Percentiles rank a stretch among this genome's conserved stretches.
Conservation (phyloP, 225 moss, liverwort and hornwort genomes). For the Asterella californica region DNA sequence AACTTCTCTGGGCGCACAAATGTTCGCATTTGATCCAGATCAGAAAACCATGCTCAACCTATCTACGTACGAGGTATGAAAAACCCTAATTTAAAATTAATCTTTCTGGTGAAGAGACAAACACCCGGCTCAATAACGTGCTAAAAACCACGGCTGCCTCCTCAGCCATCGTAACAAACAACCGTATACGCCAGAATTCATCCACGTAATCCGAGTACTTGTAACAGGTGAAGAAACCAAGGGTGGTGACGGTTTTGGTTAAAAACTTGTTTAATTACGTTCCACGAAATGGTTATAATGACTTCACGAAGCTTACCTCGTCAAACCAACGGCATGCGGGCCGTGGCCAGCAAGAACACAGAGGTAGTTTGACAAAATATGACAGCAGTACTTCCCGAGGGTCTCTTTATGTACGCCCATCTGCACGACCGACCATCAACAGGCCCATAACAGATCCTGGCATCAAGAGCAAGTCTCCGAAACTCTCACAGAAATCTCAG, state of each 20-base stretch:
- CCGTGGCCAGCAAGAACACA: conserved; percentile 74
- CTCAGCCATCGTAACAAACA: background rate
- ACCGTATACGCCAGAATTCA: background rate
- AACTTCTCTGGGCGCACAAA: conserved; percentile 60
- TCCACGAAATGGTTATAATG: background rate
- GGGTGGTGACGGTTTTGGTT: background rate
- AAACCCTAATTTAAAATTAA: background rate
- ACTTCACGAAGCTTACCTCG: conserved; percentile 41
- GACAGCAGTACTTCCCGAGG: conserved; percentile 84
- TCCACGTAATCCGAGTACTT: background rate
- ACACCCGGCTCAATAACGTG: background rate
- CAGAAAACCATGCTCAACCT: background rate
- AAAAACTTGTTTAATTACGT: background rate
- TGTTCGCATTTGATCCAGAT: background rate
- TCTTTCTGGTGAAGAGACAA: background rate
- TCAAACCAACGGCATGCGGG: conserved; percentile 52
- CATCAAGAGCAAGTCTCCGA: background rate
- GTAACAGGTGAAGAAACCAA: background rate
- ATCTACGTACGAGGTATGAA: background rate
- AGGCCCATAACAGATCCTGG: background rate
- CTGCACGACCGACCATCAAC: conserved; percentile 36
- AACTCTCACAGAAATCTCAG: background rate
- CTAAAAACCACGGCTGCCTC: background rate
- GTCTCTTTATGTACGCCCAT: conserved; percentile 90
- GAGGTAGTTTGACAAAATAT: conserved; percentile 88